These are phyloP conservation scores for Sicyos baderoa DNA, from an alignment of 306 rosid species.

Conservation along the genomic window DNA sequence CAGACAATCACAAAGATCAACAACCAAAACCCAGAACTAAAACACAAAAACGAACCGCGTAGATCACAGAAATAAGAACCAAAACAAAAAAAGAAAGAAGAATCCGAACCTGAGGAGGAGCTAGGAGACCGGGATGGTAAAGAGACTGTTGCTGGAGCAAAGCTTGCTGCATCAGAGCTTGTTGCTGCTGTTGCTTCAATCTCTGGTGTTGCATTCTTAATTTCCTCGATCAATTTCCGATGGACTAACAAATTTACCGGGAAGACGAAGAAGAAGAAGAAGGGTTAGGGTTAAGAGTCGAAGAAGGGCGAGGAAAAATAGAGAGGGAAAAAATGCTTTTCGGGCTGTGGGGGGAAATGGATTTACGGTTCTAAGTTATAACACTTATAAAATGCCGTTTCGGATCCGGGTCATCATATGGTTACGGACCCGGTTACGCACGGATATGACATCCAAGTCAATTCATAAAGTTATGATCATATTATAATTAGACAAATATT, in stretches of 20 bases:
- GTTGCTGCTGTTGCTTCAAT: conserved; percentile 82
- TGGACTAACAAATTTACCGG: conserved; percentile 19
- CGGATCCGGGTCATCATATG: conserved; percentile 10
- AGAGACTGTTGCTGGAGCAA: conserved; percentile 92
- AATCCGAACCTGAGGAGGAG: conserved; percentile 85
- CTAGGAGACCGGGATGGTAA: conserved; percentile 89
- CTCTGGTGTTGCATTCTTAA: conserved; percentile 85
- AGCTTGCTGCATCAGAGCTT: conserved; percentile 98
- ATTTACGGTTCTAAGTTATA: not conserved
- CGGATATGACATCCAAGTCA: not conserved
- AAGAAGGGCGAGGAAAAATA: conserved; percentile 20
- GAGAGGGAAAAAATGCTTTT: not conserved
- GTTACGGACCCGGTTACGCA: conserved; percentile 1
- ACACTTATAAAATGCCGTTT: conserved; percentile 25
- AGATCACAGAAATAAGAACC: not conserved
- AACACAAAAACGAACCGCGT: not conserved
- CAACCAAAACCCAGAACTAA: not conserved
- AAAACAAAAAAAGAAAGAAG: not conserved
- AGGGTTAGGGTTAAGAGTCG: conserved; percentile 59
- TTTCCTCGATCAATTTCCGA: conserved; percentile 27
- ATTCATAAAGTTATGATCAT: too few relatives aligned
- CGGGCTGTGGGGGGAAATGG: conserved; percentile 27
- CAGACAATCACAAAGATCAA: not conserved
- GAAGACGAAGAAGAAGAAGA: conserved; percentile 17
- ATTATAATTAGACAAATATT: too few relatives aligned